Percentiles rank a stretch among this genome's conserved stretches.
phyloP scores from a whole-genome alignment of 139 green algal genomes.

The Trebouxia sp. region DNA sequence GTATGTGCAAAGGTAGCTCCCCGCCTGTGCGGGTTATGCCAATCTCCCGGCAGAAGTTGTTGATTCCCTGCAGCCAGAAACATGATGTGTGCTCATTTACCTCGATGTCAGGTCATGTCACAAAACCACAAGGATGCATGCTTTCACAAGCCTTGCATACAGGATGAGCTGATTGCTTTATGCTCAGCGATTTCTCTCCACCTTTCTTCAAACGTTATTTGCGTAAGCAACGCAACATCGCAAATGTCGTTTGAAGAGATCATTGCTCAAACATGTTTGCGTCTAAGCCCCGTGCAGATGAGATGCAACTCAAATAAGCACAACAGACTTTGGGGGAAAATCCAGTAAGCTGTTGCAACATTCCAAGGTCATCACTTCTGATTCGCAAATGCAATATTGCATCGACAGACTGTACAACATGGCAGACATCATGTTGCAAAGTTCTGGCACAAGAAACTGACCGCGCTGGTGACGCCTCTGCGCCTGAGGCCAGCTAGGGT shows the following conservation, averaged over 20 bases:
- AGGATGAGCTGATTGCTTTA: background rate
- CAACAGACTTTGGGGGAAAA: background rate
- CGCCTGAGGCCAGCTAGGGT: constrained; percentile 91
- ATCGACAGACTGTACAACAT: background rate
- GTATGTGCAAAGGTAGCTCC: constrained; percentile 81
- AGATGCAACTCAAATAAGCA: background rate
- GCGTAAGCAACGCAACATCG: background rate
- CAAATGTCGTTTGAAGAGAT: background rate
- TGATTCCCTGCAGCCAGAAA: constrained; percentile 85
- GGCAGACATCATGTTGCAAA: background rate
- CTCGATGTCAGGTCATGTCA: too few relatives aligned
- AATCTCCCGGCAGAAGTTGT: constrained; percentile 91
- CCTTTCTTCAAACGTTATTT: background rate
- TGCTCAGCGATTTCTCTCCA: background rate
- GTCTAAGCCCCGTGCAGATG: too few relatives aligned
- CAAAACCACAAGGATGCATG: background rate
- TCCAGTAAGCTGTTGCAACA: too few relatives aligned
- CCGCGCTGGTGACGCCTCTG: constrained; percentile 76
- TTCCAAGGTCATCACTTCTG: too few relatives aligned
- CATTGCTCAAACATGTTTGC: too few relatives aligned
- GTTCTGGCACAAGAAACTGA: background rate
- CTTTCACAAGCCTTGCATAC: too few relatives aligned
- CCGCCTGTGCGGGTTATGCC: constrained; percentile 89
- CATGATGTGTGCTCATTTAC: too few relatives aligned
- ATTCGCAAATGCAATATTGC: too few relatives aligned